Percentiles rank a stretch among this genome's conserved stretches.
phyloP scores from a whole-genome alignment of 768 basidiomycete species.

The Lactarius sp. region DNA sequence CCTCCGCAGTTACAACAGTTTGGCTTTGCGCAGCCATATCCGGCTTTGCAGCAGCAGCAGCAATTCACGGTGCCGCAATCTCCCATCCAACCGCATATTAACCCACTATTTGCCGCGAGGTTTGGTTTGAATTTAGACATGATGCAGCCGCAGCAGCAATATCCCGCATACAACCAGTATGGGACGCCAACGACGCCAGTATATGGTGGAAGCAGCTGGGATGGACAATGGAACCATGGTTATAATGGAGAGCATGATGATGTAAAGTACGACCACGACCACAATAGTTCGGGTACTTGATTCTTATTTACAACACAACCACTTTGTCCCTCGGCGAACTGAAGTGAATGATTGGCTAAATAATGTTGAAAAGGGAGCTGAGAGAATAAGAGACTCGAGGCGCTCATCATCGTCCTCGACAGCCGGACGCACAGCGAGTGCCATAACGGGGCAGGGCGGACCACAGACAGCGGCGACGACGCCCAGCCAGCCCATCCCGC shows the following conservation, averaged over 20 bases:
- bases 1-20: constrained; percentile 14
- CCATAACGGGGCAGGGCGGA: constrained; percentile 21
- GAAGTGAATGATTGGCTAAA: neutral
- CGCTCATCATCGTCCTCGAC: neutral
- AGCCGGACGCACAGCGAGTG: constrained; percentile 10
- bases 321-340: neutral
- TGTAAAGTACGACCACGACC: neutral
- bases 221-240: constrained; percentile 11
- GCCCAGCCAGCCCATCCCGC: neutral
- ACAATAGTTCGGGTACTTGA: constrained; percentile 6
- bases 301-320: neutral
- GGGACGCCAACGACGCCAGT: neutral
- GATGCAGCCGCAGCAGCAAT: constrained; percentile 18
- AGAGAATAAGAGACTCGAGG: neutral
- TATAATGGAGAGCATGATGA: neutral
- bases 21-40: constrained; percentile 20
- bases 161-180: constrained; percentile 18
- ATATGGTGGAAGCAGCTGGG: constrained; percentile 14
- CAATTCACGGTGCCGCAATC: constrained; percentile 22
- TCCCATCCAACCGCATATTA: constrained; percentile 76
- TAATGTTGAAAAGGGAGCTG: neutral
- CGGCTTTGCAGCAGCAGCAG: constrained; percentile 10
- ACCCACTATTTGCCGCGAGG: constrained; percentile 67
- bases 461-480: constrained; percentile 18
- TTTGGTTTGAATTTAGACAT: constrained; percentile 49